Evolutionary conservation across 192 early-diverging fungal genomes (phyloP), one percentile per base, ranked within the genome.

Genomic region (Thamnidium elegans): DNA sequence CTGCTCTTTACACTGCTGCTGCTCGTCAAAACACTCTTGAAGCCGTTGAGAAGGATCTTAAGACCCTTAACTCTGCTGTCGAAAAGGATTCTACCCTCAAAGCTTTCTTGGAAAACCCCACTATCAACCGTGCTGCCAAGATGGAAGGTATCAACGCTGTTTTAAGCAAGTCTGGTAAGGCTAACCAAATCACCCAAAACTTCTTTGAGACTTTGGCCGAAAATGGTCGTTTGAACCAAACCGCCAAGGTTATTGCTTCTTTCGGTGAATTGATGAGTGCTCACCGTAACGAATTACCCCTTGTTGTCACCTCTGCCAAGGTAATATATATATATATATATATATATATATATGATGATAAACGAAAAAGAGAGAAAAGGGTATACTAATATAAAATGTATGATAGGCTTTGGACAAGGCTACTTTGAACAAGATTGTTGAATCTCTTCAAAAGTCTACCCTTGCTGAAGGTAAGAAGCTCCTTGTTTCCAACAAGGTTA

Each of bases 1-100:
- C 94, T 14, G 96, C 96, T 50, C 87, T 99, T 58, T 99, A 89
- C 86, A 81, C 90, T 55, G 96, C 96, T 61, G 96, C 96, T 20
- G 80, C 88, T 68, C 92, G 90, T 71, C 82, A 88, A 82, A 85
- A 89, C 66, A 74, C 71, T 13, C 88, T 97, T 63, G 79, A 90
- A 10, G 71, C 81, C 19, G 93, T 99, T 39, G 94, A 99, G 76
- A 63, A 76, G 56, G 96, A 99, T 54, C 83, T 99, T 61, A 80
- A 78, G 66, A 72, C 78, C 53, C 74, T 99, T 68, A 76, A 84
- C 63, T 31, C 68, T 21, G 67, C 86, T 65, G 74, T 97, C 62
- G 67, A 78, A 56, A 92, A 91, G 84, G 88, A 96, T 77, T 56
- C 80, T 50, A 78, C 77, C 50, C 65, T 96, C 52, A 82, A 78